Evolutionary conservation across 306 rosid genomes (phyloP).

Genomic region (Parietaria judaica): DNA sequence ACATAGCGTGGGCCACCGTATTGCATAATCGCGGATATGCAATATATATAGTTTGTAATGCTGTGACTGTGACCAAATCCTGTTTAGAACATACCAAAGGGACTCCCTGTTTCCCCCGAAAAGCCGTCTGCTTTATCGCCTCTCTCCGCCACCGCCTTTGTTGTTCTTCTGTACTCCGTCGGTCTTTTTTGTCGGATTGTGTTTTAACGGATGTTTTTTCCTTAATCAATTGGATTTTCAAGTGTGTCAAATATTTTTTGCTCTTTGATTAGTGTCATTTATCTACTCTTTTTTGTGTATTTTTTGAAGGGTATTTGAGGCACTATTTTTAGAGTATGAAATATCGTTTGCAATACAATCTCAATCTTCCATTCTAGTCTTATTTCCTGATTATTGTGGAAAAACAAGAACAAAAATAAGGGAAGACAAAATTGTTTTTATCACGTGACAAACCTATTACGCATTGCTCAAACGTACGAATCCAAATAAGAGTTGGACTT

Average conservation of each 20-base stretch:
- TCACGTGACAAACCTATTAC: too few species aligned
- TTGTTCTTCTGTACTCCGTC: slow-evolving; percentile 35
- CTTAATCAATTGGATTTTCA: slow-evolving; percentile 37
- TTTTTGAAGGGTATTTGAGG: not conserved
- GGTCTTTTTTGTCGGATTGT: slow-evolving; percentile 38
- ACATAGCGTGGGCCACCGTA: slow-evolving; percentile 35
- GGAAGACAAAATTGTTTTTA: not conserved
- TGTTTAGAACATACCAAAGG: slow-evolving; percentile 47
- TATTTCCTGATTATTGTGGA: not conserved
- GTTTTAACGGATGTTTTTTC: slow-evolving; percentile 50
- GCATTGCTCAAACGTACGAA: not conserved
- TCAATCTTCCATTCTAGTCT: slow-evolving; percentile 8
- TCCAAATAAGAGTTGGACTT: not conserved
- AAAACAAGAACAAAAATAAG: not conserved
- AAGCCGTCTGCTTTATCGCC: slow-evolving; percentile 30
- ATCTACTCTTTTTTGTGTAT: not conserved
- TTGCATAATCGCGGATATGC: slow-evolving; percentile 48
- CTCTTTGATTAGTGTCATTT: not conserved
- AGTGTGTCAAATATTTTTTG: slow-evolving; percentile 34
- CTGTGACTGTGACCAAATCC: slow-evolving; percentile 37
- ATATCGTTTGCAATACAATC: too few species aligned
- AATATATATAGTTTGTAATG: slow-evolving; percentile 74
- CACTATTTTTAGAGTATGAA: too few species aligned
- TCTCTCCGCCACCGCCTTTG: slow-evolving; percentile 34
- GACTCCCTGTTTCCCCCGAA: slow-evolving; percentile 27